Evolutionary conservation across 495 filamentous ascomycete genomes (phyloP).

Genomic region (Bombardia bombarda): DNA sequence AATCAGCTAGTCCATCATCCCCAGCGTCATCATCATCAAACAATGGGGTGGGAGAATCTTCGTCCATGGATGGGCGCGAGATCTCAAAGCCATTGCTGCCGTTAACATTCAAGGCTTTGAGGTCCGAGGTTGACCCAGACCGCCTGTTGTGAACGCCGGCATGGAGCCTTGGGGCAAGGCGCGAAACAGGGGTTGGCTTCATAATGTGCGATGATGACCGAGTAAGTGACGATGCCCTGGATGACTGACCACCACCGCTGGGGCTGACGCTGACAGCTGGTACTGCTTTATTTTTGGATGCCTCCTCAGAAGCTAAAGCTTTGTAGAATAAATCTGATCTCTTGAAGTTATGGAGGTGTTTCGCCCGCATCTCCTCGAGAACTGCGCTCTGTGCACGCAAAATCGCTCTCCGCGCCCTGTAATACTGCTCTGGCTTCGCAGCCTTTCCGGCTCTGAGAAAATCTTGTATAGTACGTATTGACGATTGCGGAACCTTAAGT

Average conservation of each 20-base stretch:
- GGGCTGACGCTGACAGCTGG: conserved; percentile 14
- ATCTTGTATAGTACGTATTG: conserved; percentile 57
- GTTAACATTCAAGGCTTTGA: conserved; percentile 24
- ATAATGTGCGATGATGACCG: conserved; percentile 26
- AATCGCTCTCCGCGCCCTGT: conserved; percentile 72
- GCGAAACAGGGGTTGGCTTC: conserved; percentile 33
- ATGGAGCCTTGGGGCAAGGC: conserved; percentile 29
- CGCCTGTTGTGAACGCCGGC: conserved; percentile 21
- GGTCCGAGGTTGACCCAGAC: conserved; percentile 38
- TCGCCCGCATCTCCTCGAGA: conserved; percentile 71
- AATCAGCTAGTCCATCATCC: conserved; percentile 44
- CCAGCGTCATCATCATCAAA: conserved; percentile 50
- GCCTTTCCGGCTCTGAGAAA: conserved; percentile 71
- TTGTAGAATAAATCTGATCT: conserved; percentile 93
- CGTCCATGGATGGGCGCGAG: conserved; percentile 40
- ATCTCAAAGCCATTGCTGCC: conserved; percentile 26
- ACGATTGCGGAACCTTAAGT: conserved; percentile 63
- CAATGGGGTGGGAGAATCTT: conserved; percentile 32
- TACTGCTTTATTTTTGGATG: conserved; percentile 37
- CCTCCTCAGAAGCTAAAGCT: conserved; percentile 83
- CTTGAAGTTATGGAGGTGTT: conserved; percentile 77
- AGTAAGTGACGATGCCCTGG: conserved; percentile 16
- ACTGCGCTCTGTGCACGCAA: conserved; percentile 74
- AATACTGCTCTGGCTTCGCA: conserved; percentile 75
- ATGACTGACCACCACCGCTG: conserved; percentile 19